These are phyloP conservation scores for Pseudohyphozyma bogoriensis DNA, from an alignment of 768 basidiomycete genomes.

Conservation along the genomic window DNA sequence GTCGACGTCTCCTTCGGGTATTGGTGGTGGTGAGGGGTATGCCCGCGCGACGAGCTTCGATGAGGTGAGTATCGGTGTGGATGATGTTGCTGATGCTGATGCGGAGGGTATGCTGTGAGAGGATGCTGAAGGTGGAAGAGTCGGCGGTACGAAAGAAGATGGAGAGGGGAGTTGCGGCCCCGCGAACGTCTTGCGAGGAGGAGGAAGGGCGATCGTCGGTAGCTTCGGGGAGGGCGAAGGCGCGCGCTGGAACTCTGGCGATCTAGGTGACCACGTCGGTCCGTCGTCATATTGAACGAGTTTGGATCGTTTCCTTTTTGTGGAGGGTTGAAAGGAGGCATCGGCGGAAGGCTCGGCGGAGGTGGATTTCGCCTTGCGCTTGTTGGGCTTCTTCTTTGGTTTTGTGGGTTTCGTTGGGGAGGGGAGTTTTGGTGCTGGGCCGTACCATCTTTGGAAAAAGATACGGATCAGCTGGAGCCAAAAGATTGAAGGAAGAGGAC, in stretches of 20 bases:
- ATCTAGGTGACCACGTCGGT: neutral
- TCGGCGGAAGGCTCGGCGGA: neutral
- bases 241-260: neutral
- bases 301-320: neutral
- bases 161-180: neutral
- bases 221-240: neutral
- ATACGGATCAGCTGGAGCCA: neutral
- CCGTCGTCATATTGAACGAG: neutral
- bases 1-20: constrained; percentile 7
- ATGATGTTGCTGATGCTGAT: neutral
- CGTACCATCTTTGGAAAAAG: constrained; percentile 12
- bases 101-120: neutral
- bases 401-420: constrained; percentile 6
- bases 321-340: neutral
- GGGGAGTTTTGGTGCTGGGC: constrained; percentile 2
- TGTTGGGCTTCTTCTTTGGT: neutral
- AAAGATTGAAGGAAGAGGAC: neutral
- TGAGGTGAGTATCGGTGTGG: neutral
- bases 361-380: neutral
- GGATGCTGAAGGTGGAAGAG: neutral
- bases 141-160: neutral
- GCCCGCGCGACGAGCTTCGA: neutral
- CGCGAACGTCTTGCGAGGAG: neutral
- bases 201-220: neutral
- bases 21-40: constrained; percentile 14